Evolutionary conservation across 257 asterid species (phyloP), one percentile per base, ranked within the genome.

Genomic region (Solanum habrochaites): DNA sequence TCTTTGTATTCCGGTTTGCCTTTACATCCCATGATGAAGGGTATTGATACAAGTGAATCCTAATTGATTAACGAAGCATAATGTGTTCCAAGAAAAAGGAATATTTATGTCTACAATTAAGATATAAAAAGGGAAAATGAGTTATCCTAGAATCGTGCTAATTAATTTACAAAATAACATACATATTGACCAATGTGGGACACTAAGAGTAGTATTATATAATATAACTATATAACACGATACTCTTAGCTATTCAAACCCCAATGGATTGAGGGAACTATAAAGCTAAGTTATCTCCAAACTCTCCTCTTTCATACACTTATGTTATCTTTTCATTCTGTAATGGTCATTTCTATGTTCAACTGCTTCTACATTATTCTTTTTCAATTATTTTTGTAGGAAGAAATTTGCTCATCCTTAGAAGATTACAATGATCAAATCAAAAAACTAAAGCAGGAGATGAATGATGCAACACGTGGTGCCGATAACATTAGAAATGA

Each of bases 401-500:
- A 97, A 88, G 99, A 99, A 84, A 97, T 96, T 86, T 96, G 99
- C 93, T 88, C 98, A 72, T 95, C 99, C 47, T 91, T 96, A 93
- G 99, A 96, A 91, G 98, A 97, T 89, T 97, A 97, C 91, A 95
- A 97, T 83, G 98, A 94, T 86, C 98, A 96, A 91, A 97, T 97
- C 83, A 99, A 97, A 90, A 97, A 95, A 87, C 94, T 97, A 85
- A 97, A 97, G 90, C 94, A 95, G 91, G 98, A 95, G 95, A 97
- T 97, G 99, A 96, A 96, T 89, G 99, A 97, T 93, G 97, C 99
- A 86, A 97, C 99, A 0, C 94, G 89, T 80, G 98, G 99, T 27
- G 99, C 99, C 32, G 99, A 97, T 93, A 95, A 95, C 91, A 97
- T 97, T 90, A 91, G 99, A 90, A 96, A 91, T 86, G 99, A 97